Conservation (phyloP, 2,329 filamentous ascomycete species). For the Neofusicoccum sp. region DNA sequence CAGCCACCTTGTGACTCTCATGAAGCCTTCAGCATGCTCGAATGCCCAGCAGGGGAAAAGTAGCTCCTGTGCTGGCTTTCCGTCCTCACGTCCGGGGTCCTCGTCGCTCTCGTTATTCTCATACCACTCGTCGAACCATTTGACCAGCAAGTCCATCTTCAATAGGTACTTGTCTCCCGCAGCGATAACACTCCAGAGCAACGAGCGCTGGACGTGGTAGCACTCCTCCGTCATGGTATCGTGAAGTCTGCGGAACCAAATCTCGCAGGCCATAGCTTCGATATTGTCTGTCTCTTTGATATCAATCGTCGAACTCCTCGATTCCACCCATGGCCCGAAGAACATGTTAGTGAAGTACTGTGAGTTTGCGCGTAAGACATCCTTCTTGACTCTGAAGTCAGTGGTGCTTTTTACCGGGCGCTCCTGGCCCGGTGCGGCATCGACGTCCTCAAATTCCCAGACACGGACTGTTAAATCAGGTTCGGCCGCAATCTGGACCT, state of each 20-base stretch:
- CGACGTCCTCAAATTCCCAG: not conserved
- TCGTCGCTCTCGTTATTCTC: not conserved
- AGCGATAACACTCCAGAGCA: not conserved
- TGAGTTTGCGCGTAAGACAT: not conserved
- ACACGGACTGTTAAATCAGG: not conserved
- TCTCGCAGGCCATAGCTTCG: not conserved
- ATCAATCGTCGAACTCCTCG: not conserved
- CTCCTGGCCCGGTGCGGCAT: not conserved
- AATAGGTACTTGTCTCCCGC: not conserved
- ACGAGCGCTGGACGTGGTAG: not conserved
- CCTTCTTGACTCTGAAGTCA: not conserved
- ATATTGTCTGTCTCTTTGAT: not conserved
- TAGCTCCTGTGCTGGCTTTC: conserved; percentile 2
- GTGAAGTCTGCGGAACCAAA: not conserved
- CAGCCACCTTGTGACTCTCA: conserved; percentile 28
- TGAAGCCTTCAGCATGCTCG: conserved; percentile 30
- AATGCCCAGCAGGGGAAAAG: conserved; percentile 32
- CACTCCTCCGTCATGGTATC: not conserved
- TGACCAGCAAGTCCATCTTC: not conserved
- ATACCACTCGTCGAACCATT: not conserved
- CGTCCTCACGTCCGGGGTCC: not conserved
- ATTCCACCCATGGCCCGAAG: not conserved
- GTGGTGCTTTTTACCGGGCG: not conserved
- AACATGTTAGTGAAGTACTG: not conserved
- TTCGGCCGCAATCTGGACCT: not conserved